These are phyloP conservation scores for Capronia americana DNA, from an alignment of 2,329 filamentous ascomycete species.

Conservation along the genomic window DNA sequence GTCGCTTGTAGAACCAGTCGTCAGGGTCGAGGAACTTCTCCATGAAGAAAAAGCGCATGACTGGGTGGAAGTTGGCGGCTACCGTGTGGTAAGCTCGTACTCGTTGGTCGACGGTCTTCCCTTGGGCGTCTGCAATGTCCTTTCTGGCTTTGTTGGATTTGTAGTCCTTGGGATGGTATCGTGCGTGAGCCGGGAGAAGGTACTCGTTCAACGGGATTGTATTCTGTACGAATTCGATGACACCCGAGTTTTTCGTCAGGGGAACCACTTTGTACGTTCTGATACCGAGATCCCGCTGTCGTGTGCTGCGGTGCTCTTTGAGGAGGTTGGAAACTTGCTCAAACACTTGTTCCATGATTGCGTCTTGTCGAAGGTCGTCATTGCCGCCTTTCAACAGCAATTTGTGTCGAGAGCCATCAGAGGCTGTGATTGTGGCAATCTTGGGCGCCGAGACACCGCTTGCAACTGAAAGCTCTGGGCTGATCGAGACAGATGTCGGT, in stretches of 20 bases:
- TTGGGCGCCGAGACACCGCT: slow-evolving; percentile 92
- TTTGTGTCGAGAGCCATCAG: slow-evolving; percentile 79
- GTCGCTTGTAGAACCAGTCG: slow-evolving; percentile 88
- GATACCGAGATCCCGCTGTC: slow-evolving; percentile 86
- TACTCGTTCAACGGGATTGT: slow-evolving; percentile 92
- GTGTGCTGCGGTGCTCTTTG: slow-evolving; percentile 82
- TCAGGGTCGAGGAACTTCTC: slow-evolving; percentile 92
- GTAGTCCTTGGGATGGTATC: slow-evolving; percentile 83
- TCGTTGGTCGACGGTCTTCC: slow-evolving; percentile 71
- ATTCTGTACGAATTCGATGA: slow-evolving; percentile 96
- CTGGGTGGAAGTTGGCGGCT: slow-evolving; percentile 82
- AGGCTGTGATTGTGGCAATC: slow-evolving; percentile 81
- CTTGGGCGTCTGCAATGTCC: slow-evolving; percentile 76
- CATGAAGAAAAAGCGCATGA: slow-evolving; percentile 97
- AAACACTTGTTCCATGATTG: slow-evolving; percentile 99
- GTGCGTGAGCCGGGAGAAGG: slow-evolving; percentile 85
- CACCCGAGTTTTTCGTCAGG: slow-evolving; percentile 79
- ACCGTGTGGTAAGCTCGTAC: slow-evolving; percentile 79
- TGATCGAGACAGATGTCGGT: slow-evolving; percentile 75
- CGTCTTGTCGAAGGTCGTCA: slow-evolving; percentile 94
- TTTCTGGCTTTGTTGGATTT: slow-evolving; percentile 78
- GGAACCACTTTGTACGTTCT: slow-evolving; percentile 97
- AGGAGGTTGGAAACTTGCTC: slow-evolving; percentile 91
- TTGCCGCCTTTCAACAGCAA: slow-evolving; percentile 94
- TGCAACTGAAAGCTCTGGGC: slow-evolving; percentile 80